phyloP scores from a whole-genome alignment of 2,329 filamentous ascomycete genomes.

The Penicillium crustosum region DNA sequence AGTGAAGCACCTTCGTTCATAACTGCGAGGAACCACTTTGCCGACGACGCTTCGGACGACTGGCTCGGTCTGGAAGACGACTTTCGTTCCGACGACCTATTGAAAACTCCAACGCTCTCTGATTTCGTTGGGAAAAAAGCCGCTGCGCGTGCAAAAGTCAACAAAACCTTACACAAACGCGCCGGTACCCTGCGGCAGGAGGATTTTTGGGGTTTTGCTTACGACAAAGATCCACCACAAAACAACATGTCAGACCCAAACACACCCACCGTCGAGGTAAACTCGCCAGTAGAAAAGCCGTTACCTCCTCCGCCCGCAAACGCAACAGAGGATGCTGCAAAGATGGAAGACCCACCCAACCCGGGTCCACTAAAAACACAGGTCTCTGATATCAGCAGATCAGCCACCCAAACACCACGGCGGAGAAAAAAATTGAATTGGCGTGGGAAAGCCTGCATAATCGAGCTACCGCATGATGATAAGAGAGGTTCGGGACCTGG shows the following conservation, averaged over 20 bases:
- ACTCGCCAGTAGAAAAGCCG: constrained; percentile 41
- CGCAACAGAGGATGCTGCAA: constrained; percentile 10
- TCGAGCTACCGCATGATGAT: constrained; percentile 67
- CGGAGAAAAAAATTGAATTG: constrained; percentile 71
- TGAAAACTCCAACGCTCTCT: constrained; percentile 43
- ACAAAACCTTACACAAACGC: constrained; percentile 38
- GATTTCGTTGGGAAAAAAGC: constrained; percentile 35
- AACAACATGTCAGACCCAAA: constrained; percentile 37
- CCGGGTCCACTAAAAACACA: constrained; percentile 15
- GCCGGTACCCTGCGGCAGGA: constrained; percentile 46
- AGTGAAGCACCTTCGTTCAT: constrained; percentile 69
- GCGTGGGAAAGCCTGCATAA: constrained; percentile 72
- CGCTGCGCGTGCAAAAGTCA: constrained; percentile 29
- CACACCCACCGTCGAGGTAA: constrained; percentile 20
- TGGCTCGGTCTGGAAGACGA: constrained; percentile 46
- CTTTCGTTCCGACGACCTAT: constrained; percentile 37
- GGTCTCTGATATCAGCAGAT: constrained; percentile 17
- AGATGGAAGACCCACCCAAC: constrained; percentile 6
- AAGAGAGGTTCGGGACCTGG: constrained; percentile 56
- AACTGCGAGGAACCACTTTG: constrained; percentile 43
- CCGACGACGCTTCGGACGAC: constrained; percentile 45
- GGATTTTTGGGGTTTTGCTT: constrained; percentile 48
- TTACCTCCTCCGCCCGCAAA: constrained; percentile 38
- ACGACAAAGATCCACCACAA: constrained; percentile 41
- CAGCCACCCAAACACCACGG: constrained; percentile 33